phyloP scores from a whole-genome alignment of 768 basidiomycete genomes.

The Boletus pseudopeckii region DNA sequence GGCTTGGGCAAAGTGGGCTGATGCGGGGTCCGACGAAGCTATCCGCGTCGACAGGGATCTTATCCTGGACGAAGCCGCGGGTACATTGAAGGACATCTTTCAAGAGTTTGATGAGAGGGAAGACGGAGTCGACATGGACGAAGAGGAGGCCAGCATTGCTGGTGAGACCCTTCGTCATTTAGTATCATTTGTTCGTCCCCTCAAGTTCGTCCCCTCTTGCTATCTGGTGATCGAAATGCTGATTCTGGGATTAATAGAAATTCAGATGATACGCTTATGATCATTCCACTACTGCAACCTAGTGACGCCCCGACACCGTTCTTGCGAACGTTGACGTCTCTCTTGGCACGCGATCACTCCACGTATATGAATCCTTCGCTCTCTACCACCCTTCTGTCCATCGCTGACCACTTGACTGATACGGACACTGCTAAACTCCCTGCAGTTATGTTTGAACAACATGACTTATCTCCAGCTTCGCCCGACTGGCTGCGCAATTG shows the following conservation, averaged over 20 bases:
- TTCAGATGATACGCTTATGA: slow-evolving; percentile 41
- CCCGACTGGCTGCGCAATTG: slow-evolving; percentile 71
- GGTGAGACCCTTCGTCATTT: slow-evolving; percentile 61
- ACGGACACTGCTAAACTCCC: slow-evolving; percentile 62
- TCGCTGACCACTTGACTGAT: slow-evolving; percentile 70
- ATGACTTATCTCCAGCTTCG: slow-evolving; percentile 67
- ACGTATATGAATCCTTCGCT: slow-evolving; percentile 58
- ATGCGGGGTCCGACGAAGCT: slow-evolving; percentile 27
- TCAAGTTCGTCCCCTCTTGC: slow-evolving; percentile 45
- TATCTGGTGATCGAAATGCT: not conserved
- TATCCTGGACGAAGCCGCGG: slow-evolving; percentile 67
- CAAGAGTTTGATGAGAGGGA: slow-evolving; percentile 69
- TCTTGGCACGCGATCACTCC: slow-evolving; percentile 62
- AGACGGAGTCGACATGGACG: slow-evolving; percentile 53
- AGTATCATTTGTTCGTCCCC: slow-evolving; percentile 50
- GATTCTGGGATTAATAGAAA: slow-evolving; percentile 34
- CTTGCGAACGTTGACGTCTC: slow-evolving; percentile 55
- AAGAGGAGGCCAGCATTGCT: slow-evolving; percentile 64
- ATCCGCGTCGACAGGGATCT: slow-evolving; percentile 43
- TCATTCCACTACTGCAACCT: slow-evolving; percentile 54
- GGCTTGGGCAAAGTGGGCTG: slow-evolving; percentile 50
- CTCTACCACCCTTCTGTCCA: slow-evolving; percentile 58
- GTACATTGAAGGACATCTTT: slow-evolving; percentile 66
- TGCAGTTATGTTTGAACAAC: slow-evolving; percentile 58
- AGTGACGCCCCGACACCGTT: slow-evolving; percentile 57